A percentile compares a stretch with the other conserved stretches of the same genome.
phyloP scores from a whole-genome alignment of 164 flowering plant genomes.

The Dillenia suffruticosa region DNA sequence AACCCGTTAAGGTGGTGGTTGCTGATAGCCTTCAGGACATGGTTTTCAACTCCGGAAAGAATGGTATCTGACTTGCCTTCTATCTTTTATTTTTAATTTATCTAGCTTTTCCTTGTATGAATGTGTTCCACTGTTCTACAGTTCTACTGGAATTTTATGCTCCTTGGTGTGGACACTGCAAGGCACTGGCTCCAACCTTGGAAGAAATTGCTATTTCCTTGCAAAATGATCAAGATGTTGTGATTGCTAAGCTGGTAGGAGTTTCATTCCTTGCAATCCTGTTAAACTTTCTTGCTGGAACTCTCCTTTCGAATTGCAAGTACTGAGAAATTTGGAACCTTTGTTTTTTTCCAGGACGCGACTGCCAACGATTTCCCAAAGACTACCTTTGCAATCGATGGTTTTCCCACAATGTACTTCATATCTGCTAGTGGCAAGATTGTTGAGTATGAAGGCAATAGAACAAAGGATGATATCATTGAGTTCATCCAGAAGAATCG shows the following conservation, averaged over 20 bases:
- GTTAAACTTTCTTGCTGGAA: too few species aligned
- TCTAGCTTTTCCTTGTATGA: too few species aligned
- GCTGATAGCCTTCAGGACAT: conserved; percentile 74
- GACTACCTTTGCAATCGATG: conserved; percentile 59
- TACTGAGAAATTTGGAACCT: too few species aligned
- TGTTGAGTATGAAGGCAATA: conserved; percentile 54
- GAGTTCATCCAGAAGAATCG: conserved; percentile 66
- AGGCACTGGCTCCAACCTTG: conserved; percentile 84
- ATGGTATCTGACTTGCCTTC: conserved; percentile 37
- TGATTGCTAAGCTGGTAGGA: conserved; percentile 89
- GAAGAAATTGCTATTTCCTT: conserved; percentile 87
- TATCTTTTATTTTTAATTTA: too few species aligned
- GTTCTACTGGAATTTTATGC: conserved; percentile 93
- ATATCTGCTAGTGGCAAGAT: conserved; percentile 63
- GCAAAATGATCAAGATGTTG: conserved; percentile 54
- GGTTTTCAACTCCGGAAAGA: conserved; percentile 82
- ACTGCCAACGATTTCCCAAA: conserved; percentile 75
- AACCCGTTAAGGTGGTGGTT: conserved; percentile 96
- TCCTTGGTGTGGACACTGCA: conserved; percentile 99
- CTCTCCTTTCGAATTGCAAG: too few species aligned
- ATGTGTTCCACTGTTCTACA: conserved; percentile 20
- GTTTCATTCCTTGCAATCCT: not conserved
- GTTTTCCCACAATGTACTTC: conserved; percentile 84
- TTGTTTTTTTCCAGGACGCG: conserved; percentile 50
- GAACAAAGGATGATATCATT: conserved; percentile 62